Conservation (phyloP, 1,139 yeast genomes). For the Candida glucosophila region DNA sequence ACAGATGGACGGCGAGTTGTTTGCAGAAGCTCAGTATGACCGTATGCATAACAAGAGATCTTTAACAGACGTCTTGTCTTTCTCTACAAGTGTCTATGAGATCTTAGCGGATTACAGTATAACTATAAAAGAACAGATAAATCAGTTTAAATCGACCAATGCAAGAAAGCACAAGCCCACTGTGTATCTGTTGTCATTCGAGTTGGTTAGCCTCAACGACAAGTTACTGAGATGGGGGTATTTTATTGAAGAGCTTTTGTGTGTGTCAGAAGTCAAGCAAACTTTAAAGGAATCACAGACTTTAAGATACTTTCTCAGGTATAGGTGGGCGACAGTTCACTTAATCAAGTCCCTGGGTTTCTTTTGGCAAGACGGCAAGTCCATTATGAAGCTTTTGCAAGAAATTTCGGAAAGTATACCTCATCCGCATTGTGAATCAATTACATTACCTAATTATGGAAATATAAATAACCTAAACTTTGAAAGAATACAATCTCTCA, state of each 20-base stretch:
- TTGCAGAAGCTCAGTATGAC: slow-evolving; percentile 7
- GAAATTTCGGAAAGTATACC: no score
- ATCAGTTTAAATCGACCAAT: slow-evolving; percentile 19
- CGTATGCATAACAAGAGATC: no score
- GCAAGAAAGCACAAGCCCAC: no score
- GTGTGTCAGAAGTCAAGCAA: slow-evolving; percentile 10
- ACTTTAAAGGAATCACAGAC: not conserved
- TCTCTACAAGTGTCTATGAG: slow-evolving; percentile 40
- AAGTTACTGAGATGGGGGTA: slow-evolving; percentile 33
- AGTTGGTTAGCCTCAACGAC: slow-evolving; percentile 28
- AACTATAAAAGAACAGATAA: slow-evolving; percentile 14
- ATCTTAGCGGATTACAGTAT: slow-evolving; percentile 44
- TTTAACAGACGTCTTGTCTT: no score
- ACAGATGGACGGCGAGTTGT: slow-evolving; percentile 19
- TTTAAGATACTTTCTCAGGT: slow-evolving; percentile 10
- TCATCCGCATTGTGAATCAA: no score
- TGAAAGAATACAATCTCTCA: slow-evolving; percentile 47
- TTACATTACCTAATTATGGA: slow-evolving; percentile 38
- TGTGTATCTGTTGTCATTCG: slow-evolving; percentile 22
- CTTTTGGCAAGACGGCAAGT: no score
- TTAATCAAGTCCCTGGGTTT: slow-evolving; percentile 22
- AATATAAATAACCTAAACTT: slow-evolving; percentile 52
- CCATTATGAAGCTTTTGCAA: no score
- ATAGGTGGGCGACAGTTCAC: slow-evolving; percentile 27
- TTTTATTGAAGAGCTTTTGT: slow-evolving; percentile 13